Conservation (phyloP, 176 grass and related monocot genomes). For the Oryza officinalis region DNA sequence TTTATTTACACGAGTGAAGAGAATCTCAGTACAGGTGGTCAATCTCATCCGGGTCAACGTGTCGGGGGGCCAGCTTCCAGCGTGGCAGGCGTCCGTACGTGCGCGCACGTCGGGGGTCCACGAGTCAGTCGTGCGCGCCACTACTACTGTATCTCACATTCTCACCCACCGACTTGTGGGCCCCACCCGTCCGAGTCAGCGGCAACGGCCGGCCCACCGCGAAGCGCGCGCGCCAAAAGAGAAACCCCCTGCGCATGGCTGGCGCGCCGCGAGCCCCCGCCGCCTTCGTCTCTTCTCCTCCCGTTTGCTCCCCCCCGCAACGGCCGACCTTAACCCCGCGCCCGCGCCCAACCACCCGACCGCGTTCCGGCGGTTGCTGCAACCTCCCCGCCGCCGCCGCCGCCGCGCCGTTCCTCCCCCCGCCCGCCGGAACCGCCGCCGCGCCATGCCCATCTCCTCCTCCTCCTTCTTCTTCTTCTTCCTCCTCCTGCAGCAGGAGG, state of each 20-base stretch:
- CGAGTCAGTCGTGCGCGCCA: slow-evolving; percentile 31
- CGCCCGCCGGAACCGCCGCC: background rate
- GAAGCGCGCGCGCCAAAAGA: slow-evolving; percentile 31
- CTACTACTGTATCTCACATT: background rate
- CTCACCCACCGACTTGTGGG: background rate
- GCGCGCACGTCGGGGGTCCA: slow-evolving; percentile 24
- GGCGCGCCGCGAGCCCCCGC: background rate
- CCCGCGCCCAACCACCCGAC: background rate
- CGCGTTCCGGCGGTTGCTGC: slow-evolving; percentile 28
- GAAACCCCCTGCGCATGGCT: background rate
- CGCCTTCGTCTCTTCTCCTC: background rate
- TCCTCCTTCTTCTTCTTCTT: background rate
- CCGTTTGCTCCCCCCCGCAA: slow-evolving; percentile 1
- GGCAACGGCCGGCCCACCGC: background rate
- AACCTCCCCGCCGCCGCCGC: background rate
- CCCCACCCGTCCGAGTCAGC: background rate
- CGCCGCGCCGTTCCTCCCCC: background rate
- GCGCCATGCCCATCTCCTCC: background rate
- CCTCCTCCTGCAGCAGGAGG: background rate
- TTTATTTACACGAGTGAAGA: background rate
- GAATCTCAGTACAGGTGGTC: background rate
- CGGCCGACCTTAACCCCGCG: background rate
- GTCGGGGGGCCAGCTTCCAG: background rate
- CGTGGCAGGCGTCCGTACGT: background rate
- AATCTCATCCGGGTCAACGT: background rate